Percentiles rank a stretch among this genome's conserved stretches.
Conservation (phyloP, 306 rosid species). For the Glycine latifolia region DNA sequence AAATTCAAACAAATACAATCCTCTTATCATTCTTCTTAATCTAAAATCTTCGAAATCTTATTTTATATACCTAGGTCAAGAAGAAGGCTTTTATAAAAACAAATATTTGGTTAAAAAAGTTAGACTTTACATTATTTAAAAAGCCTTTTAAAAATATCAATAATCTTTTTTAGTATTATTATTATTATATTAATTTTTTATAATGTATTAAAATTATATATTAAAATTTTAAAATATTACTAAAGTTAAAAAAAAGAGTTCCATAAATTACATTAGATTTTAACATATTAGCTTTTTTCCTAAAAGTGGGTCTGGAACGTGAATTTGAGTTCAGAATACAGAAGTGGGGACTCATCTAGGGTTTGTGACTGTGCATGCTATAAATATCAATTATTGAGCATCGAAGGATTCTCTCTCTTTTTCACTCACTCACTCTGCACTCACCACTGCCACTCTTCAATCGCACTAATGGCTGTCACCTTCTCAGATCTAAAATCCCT, state of each 20-base stretch:
- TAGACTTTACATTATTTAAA: no score
- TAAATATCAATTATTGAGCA: conserved; percentile 41
- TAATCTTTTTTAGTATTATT: no score
- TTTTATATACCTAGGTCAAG: no score
- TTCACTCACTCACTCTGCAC: not conserved
- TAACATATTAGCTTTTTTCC: not conserved
- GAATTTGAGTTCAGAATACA: not conserved
- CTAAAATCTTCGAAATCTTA: no score
- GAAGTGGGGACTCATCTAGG: conserved; percentile 43
- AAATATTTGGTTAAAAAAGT: no score
- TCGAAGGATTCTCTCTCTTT: not conserved
- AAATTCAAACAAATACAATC: no score
- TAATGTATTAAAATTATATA: no score
- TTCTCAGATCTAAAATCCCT: conserved; percentile 90
- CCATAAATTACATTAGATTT: not conserved
- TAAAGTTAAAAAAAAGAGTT: not conserved
- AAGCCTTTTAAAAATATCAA: no score
- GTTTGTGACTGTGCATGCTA: conserved; percentile 40
- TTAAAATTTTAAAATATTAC: not conserved
- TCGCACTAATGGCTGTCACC: conserved; percentile 68
- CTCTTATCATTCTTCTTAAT: no score
- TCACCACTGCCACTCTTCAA: not conserved
- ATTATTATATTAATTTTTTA: no score
- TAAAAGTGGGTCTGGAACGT: no score
- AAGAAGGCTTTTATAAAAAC: no score